Conservation (phyloP, 2,329 filamentous ascomycete genomes). For the Diplodia corticola region DNA sequence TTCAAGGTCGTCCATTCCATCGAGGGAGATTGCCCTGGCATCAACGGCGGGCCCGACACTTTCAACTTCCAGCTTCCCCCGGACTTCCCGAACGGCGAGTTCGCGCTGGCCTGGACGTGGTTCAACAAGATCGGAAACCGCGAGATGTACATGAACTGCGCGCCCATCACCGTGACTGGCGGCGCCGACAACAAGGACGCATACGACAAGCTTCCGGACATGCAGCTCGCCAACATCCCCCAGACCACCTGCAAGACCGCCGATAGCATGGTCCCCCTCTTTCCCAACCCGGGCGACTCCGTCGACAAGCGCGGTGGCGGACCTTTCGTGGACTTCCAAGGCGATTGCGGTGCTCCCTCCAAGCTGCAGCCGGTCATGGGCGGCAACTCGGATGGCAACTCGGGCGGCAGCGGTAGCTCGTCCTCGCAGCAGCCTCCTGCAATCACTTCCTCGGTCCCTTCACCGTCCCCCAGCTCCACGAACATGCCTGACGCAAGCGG, state of each 20-base stretch:
- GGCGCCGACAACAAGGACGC: conserved; percentile 46
- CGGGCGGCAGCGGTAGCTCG: background rate
- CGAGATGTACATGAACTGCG: conserved; percentile 92
- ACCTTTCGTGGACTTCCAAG: background rate
- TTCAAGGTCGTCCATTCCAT: conserved; percentile 92
- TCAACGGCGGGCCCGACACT: conserved; percentile 63
- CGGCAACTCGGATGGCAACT: background rate
- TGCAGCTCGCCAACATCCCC: conserved; percentile 67
- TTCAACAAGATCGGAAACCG: conserved; percentile 63
- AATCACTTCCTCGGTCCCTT: background rate
- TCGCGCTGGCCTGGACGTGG: conserved; percentile 86
- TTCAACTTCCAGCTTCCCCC: conserved; percentile 73
- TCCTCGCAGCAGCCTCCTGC: background rate
- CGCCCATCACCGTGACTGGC: conserved; percentile 64
- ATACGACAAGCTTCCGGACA: conserved; percentile 64
- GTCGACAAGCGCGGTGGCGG: conserved; percentile 41
- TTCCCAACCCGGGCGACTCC: conserved; percentile 62
- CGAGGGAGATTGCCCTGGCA: conserved; percentile 74
- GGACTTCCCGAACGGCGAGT: conserved; percentile 71
- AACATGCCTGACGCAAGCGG: background rate
- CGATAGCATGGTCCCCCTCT: conserved; percentile 56
- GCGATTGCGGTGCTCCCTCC: conserved; percentile 1
- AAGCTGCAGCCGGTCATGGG: background rate
- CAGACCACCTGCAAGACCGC: conserved; percentile 52
- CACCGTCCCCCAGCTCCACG: background rate